These are phyloP conservation scores for Globisporangium carolinianum DNA, from an alignment of 352 stramenopile species.

Conservation along the genomic window DNA sequence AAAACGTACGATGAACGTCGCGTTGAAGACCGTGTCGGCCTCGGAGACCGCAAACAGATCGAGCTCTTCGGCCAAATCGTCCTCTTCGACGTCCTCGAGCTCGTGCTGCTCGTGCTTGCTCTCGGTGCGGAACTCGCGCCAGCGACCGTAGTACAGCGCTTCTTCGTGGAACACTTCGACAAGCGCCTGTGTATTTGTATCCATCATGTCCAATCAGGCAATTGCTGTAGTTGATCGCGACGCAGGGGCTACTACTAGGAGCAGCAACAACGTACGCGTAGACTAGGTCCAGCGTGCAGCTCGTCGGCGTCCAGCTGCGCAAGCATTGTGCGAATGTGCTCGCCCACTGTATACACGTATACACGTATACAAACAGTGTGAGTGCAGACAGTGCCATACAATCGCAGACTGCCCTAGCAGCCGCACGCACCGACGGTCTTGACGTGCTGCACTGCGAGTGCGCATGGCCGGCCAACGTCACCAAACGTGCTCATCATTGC, in stretches of 20 bases:
- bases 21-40: constrained; percentile 68
- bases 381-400: neutral
- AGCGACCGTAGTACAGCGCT: constrained; percentile 79
- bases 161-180: constrained; percentile 75
- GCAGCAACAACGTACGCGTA: constrained; percentile 27
- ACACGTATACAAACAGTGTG: too few species aligned
- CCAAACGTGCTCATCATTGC: constrained; percentile 85
- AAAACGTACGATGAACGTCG: constrained; percentile 47
- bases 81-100: constrained; percentile 73
- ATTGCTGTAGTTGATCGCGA: too few species aligned
- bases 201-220: too few species aligned
- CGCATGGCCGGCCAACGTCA: constrained; percentile 48
- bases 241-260: too few species aligned
- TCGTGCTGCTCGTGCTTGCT: constrained; percentile 77
- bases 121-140: constrained; percentile 73
- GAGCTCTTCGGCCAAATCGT: constrained; percentile 79
- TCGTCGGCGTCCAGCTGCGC: constrained; percentile 37
- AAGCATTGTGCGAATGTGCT: constrained; percentile 38
- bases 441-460: constrained; percentile 50
- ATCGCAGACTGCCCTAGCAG: neutral
- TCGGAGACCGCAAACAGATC: constrained; percentile 80
- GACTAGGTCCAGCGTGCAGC: constrained; percentile 25
- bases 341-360: constrained; percentile 29
- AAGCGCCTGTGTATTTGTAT: constrained; percentile 29
- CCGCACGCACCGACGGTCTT: constrained; percentile 33